Percentiles rank a stretch among this genome's conserved stretches.
These are phyloP conservation scores for Prunus davidiana DNA, from an alignment of 306 rosid genomes.

Conservation along the genomic window DNA sequence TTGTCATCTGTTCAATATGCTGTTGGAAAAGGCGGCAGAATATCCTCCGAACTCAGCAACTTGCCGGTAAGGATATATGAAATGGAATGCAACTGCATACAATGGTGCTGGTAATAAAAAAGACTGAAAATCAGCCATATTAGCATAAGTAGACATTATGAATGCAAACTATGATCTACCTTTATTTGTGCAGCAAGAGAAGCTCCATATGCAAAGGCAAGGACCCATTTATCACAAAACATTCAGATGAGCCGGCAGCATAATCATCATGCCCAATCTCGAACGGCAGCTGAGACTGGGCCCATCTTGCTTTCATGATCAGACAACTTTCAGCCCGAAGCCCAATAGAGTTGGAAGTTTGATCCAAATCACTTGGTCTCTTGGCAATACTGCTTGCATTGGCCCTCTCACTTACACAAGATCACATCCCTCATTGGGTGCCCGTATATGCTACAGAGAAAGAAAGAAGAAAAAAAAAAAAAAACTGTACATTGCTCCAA, in stretches of 20 bases:
- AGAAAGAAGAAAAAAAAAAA: background rate
- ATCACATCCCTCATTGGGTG: slow-evolving; percentile 26
- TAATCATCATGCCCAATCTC: slow-evolving; percentile 56
- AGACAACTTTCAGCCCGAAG: background rate
- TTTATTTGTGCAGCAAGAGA: slow-evolving; percentile 65
- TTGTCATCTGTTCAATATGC: slow-evolving; percentile 63
- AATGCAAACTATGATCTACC: slow-evolving; percentile 17
- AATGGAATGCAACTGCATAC: background rate
- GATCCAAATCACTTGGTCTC: background rate
- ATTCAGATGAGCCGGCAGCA: slow-evolving; percentile 82
- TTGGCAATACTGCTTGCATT: background rate
- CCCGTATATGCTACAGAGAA: slow-evolving; percentile 3
- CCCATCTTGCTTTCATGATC: slow-evolving; percentile 71
- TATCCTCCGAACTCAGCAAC: slow-evolving; percentile 71
- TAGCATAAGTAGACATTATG: background rate
- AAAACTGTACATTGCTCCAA: slow-evolving; percentile 45
- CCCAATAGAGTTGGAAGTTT: slow-evolving; percentile 10
- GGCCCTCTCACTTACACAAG: slow-evolving; percentile 1
- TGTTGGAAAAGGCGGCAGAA: slow-evolving; percentile 89
- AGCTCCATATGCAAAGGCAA: slow-evolving; percentile 87
- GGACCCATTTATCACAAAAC: slow-evolving; percentile 85
- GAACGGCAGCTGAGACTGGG: slow-evolving; percentile 75
- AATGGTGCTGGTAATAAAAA: background rate
- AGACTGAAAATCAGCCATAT: background rate
- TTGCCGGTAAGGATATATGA: slow-evolving; percentile 59